These are phyloP conservation scores for Cytospora piceae DNA, from an alignment of 2,329 filamentous ascomycete species.

Conservation along the genomic window DNA sequence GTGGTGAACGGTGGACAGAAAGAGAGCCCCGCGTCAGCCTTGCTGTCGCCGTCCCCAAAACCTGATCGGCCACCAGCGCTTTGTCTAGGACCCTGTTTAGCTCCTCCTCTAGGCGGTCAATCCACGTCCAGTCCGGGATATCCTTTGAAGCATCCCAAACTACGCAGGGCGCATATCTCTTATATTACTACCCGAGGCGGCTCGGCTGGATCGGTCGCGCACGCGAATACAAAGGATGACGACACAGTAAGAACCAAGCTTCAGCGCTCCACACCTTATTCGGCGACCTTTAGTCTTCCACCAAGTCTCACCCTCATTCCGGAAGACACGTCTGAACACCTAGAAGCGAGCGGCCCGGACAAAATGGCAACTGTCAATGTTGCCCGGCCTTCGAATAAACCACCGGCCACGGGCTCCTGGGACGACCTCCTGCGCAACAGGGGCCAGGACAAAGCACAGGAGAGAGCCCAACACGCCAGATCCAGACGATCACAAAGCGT, in stretches of 20 bases:
- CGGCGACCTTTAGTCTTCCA: background rate
- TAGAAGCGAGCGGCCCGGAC: background rate
- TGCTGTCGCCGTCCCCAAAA: background rate
- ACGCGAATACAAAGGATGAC: slow-evolving; percentile 14
- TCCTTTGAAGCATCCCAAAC: background rate
- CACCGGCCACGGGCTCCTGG: slow-evolving; percentile 27
- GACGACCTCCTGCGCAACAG: slow-evolving; percentile 28
- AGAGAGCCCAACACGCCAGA: slow-evolving; percentile 17
- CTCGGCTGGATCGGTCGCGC: slow-evolving; percentile 12
- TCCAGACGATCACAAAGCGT: slow-evolving; percentile 20
- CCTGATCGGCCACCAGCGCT: background rate
- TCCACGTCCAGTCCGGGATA: background rate
- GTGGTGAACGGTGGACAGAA: background rate
- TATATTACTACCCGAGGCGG: slow-evolving; percentile 3
- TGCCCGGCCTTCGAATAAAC: slow-evolving; percentile 12
- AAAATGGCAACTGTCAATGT: slow-evolving; percentile 26
- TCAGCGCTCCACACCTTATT: background rate
- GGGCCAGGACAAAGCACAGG: slow-evolving; percentile 23
- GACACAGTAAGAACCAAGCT: slow-evolving; percentile 15
- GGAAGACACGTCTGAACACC: background rate
- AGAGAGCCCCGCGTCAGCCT: slow-evolving; percentile 13
- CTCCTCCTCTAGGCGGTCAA: background rate
- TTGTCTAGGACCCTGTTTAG: slow-evolving; percentile 1
- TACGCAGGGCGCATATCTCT: slow-evolving; percentile 6
- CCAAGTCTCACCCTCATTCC: background rate